These are phyloP conservation scores for Poterioochromonas sp. DNA, from an alignment of 352 stramenopile species.

Conservation along the genomic window DNA sequence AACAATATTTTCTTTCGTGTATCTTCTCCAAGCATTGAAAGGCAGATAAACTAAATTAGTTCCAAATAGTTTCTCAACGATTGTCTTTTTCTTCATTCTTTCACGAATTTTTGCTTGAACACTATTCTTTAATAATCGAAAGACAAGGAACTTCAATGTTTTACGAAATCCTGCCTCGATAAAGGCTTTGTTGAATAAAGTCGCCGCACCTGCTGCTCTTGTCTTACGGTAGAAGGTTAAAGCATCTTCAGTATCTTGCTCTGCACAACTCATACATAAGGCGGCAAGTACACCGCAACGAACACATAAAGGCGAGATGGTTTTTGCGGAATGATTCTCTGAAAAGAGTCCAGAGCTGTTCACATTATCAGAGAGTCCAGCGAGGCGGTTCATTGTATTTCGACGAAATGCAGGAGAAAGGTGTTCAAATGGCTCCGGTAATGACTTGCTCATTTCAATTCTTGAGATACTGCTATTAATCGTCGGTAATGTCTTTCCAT, in stretches of 20 bases:
- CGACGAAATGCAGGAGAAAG: too few species aligned
- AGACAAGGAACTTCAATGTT: constrained; percentile 6
- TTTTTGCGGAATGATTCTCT: background rate
- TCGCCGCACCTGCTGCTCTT: background rate
- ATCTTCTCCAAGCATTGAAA: constrained; percentile 14
- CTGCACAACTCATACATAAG: constrained; percentile 17
- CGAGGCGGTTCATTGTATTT: too few species aligned
- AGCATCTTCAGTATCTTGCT: background rate
- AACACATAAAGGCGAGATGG: background rate
- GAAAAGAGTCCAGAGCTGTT: background rate
- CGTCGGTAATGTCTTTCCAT: too few species aligned
- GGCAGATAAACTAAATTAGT: background rate
- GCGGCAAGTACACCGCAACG: background rate
- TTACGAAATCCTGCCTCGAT: background rate
- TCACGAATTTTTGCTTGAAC: background rate
- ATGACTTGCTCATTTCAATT: too few species aligned
- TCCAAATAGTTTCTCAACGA: constrained; percentile 12
- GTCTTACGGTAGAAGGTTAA: constrained; percentile 23
- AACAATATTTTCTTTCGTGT: constrained; percentile 6
- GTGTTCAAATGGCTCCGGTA: too few species aligned
- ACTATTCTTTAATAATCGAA: constrained; percentile 23
- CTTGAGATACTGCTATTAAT: too few species aligned
- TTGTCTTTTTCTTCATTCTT: background rate
- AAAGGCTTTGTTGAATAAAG: constrained; percentile 16
- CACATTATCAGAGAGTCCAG: background rate